Base-by-base conservation (phyloP, 371 early-diverging fungal genomes). In the Syncephalastrum sp. region DNA sequence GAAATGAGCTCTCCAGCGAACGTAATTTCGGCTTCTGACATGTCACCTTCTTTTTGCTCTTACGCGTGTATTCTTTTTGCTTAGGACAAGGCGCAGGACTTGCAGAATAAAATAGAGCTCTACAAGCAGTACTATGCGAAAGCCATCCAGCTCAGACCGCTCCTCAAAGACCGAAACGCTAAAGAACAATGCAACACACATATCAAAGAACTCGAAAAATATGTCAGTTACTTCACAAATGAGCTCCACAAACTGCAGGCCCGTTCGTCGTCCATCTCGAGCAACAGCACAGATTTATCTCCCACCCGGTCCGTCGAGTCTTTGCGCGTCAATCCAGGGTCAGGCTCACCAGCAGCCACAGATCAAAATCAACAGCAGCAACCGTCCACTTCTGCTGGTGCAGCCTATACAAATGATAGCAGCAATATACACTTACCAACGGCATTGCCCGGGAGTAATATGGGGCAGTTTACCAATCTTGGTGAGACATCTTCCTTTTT, bases 121-220 rank as follows among this genome's bases (percentile, higher is more conserved):
- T 29, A 51, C 16, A 19, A 51, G 25, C 25, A 51, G 4, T 38
- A 38, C 38, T 38, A 29, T 5, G n/a, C 25, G 12, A 51, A 51
- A 16, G 51, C 91, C 29, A 77, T 84, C 50, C 71, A 83, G 53
- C 80, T 93, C 79, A 79, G 86, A 21, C 68, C 82, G 13, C 74
- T 86, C 63, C 74, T 90, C 16, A 81, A 67, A 49, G 93, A 93
- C 79, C 70, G 68, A 23, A 84, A 82, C 58, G 87, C 84, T 44
- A 75, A 81, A 33, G 82, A 90, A 47, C 87, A 91, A 63, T 91
- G 92, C 64, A 90, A 96, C 68, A 76, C 81, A 48, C 83, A 89
- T 56, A 79, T 94, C 51, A 72, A 69, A 42, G 94, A 96, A 53
- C 84, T 86, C 42, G 86, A 91, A 67, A 87, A 86, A 64, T 86